A percentile compares a stretch with the other conserved stretches of the same genome.
Conservation (phyloP, 179 eudicot species). For the Beta macrorhiza region DNA sequence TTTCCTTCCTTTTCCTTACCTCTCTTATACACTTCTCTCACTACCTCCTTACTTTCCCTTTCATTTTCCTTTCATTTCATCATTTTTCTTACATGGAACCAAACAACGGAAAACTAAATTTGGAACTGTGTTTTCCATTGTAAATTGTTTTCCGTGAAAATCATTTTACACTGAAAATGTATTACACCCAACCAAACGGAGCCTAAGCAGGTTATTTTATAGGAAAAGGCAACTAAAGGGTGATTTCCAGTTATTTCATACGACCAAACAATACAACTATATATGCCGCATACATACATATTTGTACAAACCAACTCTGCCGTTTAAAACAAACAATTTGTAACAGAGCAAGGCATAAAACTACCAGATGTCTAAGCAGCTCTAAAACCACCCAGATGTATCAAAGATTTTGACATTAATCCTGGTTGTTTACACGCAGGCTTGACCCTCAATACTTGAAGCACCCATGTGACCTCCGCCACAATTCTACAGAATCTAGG, state of each 20-base stretch:
- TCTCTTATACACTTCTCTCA: too few species aligned
- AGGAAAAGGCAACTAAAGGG: neutral
- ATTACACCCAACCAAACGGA: too few species aligned
- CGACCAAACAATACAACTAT: neutral
- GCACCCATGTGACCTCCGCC: neutral
- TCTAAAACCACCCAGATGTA: slow-evolving; percentile 2
- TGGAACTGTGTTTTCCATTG: too few species aligned
- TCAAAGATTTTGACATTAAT: neutral
- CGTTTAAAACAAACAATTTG: slow-evolving; percentile 51
- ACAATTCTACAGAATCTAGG: neutral
- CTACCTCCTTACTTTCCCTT: too few species aligned
- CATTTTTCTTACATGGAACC: too few species aligned
- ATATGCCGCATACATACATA: neutral
- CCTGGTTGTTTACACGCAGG: neutral
- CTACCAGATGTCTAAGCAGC: neutral
- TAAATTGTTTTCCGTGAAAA: too few species aligned
- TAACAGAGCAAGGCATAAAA: too few species aligned
- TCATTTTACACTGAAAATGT: too few species aligned
- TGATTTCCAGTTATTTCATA: neutral
- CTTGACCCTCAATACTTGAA: too few species aligned
- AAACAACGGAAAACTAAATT: too few species aligned
- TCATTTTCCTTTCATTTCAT: too few species aligned
- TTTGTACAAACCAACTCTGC: slow-evolving; percentile 26
- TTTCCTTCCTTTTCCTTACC: too few species aligned
- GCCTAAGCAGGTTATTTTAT: neutral